Evolutionary conservation across 2,329 filamentous ascomycete species (phyloP).

Genomic region (Triangularia setosa): DNA sequence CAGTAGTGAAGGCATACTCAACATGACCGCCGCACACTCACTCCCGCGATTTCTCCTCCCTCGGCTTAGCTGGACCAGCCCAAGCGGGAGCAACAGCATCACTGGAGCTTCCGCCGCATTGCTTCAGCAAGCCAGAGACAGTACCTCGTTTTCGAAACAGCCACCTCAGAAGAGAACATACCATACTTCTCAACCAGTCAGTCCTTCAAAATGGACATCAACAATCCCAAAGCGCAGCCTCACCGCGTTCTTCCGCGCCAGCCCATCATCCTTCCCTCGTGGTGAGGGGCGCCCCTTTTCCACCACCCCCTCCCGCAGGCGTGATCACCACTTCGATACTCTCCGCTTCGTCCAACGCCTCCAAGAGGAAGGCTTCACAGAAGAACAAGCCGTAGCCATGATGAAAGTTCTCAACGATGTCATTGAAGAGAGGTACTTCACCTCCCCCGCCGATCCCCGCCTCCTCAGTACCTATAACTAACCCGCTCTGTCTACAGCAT

Average conservation of each 20-base stretch:
- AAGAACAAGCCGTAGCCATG: constrained; percentile 94
- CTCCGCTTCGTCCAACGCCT: constrained; percentile 93
- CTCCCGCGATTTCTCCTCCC: constrained; percentile 54
- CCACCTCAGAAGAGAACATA: constrained; percentile 7
- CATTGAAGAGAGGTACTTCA: constrained; percentile 77
- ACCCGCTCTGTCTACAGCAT: constrained; percentile 53
- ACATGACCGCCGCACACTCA: constrained; percentile 37
- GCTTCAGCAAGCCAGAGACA: constrained; percentile 12
- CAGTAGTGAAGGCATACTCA: constrained; percentile 8
- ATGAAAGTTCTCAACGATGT: constrained; percentile 97
- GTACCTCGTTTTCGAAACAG: constrained; percentile 15
- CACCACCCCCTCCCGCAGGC: constrained; percentile 54
- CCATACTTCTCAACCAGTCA: constrained; percentile 5
- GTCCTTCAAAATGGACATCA: neutral
- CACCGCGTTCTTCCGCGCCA: constrained; percentile 22
- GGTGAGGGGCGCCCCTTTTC: constrained; percentile 59
- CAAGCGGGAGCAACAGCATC: constrained; percentile 26
- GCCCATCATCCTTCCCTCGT: constrained; percentile 26
- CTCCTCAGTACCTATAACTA: neutral
- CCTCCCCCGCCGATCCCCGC: neutral
- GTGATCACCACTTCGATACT: constrained; percentile 97
- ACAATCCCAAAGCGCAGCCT: constrained; percentile 1
- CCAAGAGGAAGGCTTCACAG: constrained; percentile 87
- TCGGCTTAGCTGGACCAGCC: constrained; percentile 49
- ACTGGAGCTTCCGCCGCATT: constrained; percentile 19